Evolutionary conservation across 768 basidiomycete genomes (phyloP).

Genomic region (Xanthoconium purpureum): DNA sequence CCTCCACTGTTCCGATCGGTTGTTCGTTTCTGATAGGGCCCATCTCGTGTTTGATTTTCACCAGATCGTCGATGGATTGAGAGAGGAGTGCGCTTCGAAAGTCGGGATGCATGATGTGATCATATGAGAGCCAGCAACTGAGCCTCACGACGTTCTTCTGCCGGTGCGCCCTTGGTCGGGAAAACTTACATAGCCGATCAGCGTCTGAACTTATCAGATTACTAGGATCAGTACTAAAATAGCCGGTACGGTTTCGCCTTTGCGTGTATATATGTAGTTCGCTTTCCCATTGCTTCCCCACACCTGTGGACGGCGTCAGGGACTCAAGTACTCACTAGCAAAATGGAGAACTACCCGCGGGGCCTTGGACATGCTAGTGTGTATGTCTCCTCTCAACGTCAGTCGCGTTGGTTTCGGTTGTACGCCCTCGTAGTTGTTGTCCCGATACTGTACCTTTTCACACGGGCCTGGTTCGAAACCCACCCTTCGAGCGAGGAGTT

Average conservation of each 20-base stretch:
- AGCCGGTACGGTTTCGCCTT: too few species aligned
- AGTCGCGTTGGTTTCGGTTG: constrained; percentile 4
- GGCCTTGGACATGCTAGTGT: background rate
- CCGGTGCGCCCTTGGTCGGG: too few species aligned
- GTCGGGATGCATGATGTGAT: too few species aligned
- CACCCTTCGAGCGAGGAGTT: constrained; percentile 8
- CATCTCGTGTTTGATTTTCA: constrained; percentile 99
- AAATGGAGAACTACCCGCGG: background rate
- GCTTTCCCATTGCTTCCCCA: too few species aligned
- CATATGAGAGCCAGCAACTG: too few species aligned
- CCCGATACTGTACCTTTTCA: constrained; percentile 5
- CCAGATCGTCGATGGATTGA: constrained; percentile 98
- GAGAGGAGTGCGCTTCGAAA: constrained; percentile 52
- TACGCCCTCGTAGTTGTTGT: constrained; percentile 5
- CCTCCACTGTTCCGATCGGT: constrained; percentile 75
- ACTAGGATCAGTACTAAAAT: too few species aligned
- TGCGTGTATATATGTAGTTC: too few species aligned
- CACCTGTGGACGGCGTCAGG: too few species aligned
- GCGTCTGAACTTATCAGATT: too few species aligned
- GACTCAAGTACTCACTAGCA: background rate
- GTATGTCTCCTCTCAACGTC: background rate
- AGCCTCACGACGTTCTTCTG: too few species aligned
- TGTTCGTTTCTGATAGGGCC: constrained; percentile 96
- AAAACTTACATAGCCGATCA: too few species aligned
- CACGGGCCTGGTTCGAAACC: background rate